Evolutionary conservation across 345 rosid species (phyloP), one percentile per base, ranked within the genome.

Genomic region (Nasturtium officinale): DNA sequence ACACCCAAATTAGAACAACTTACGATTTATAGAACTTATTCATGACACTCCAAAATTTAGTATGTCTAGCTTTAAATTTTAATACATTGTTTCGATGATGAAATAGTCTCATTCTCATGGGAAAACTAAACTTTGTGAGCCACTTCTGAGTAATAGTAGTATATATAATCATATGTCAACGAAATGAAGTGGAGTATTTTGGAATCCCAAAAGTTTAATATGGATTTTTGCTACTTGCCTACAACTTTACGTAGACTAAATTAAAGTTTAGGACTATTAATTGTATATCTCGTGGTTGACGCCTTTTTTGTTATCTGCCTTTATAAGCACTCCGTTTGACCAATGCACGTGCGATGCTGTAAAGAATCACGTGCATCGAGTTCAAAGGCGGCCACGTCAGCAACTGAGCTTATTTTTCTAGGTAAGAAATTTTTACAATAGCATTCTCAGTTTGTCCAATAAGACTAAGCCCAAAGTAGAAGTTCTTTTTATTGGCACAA

Each of bases 381-480:
- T 21, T 59, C 16, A 26, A 48, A 48, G 53, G 11, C 45, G 9
- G 61, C 35, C 78, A 67, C 47, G 61, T 67, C 55, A 51, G 42
- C 21, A 46, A 26, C 16, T 47, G 40, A 57, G 67, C 54, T 63
- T n/a, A n/a, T 58, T 71, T 42, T 30, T 73, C 58, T 57, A 45
- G 26, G 26, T 25, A 25, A 25, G 26, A 25, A 25, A 25, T 25
- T 25, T 25, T 25, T n/a, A n/a, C n/a, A n/a, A n/a, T n/a, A n/a
- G n/a, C n/a, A 46, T 93, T 93, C 85, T 87, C 90, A 12, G 80
- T 90, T 50, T 90, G 96, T 73, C 97, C 98, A 9, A 83, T 89
- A 78, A 84, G 87, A 80, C 72, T 90, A 53, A 76, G 82, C 67
- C 96, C 98, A 62, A 90, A 93, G 81, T 86, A 82, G 71, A 46